Conservation (phyloP, 1,284 basidiomycete genomes). For the Singerocomus rubriflavus region DNA sequence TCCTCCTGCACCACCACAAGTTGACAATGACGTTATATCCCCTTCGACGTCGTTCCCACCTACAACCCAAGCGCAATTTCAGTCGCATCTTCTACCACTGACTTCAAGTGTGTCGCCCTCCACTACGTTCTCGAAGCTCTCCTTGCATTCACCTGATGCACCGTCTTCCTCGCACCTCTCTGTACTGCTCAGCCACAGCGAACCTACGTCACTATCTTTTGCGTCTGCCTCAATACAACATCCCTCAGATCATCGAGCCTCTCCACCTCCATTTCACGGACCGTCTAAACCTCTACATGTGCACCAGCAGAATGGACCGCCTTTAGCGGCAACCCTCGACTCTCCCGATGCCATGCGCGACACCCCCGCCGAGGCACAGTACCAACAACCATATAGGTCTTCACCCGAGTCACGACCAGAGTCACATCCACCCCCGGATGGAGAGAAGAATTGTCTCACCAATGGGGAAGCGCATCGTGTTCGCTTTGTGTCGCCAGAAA, state of each 20-base stretch:
- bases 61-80: slow-evolving; percentile 1
- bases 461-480: slow-evolving; percentile 27
- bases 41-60: slow-evolving; percentile 5
- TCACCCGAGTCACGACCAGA: slow-evolving; percentile 22
- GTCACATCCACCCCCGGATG: neutral
- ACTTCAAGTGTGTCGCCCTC: slow-evolving; percentile 34
- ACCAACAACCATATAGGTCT: slow-evolving; percentile 21
- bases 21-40: neutral
- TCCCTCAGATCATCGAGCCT: slow-evolving; percentile 8
- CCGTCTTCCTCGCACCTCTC: slow-evolving; percentile 12
- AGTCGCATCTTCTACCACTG: slow-evolving; percentile 4
- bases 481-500: slow-evolving; percentile 32
- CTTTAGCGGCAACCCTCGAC: slow-evolving; percentile 2
- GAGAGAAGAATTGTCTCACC: slow-evolving; percentile 13
- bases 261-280: slow-evolving; percentile 14
- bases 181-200: slow-evolving; percentile 5
- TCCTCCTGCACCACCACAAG: slow-evolving; percentile 2
- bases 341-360: slow-evolving; percentile 21
- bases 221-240: neutral
- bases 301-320: slow-evolving; percentile 25
- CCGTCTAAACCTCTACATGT: slow-evolving; percentile 31
- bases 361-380: slow-evolving; percentile 27
- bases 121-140: slow-evolving; percentile 38
- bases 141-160: slow-evolving; percentile 32
- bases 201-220: neutral